Conservation (phyloP, 2,329 filamentous ascomycete species). For the Colletotrichum abscissum region DNA sequence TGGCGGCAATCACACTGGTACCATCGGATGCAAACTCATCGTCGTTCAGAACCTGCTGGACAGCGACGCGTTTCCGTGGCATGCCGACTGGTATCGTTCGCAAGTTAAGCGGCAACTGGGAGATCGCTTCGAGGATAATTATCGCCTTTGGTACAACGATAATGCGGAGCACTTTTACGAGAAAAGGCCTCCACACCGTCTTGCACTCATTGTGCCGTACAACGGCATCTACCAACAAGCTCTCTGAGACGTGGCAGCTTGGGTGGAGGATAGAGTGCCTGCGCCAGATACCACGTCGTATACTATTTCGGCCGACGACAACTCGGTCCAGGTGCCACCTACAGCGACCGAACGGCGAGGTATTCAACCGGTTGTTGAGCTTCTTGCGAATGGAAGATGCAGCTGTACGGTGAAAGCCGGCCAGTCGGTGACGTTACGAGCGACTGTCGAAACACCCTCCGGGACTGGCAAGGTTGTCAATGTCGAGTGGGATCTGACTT, state of each 20-base stretch:
- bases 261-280: constrained; percentile 34
- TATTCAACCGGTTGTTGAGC: constrained; percentile 36
- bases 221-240: constrained; percentile 36
- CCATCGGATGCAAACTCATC: constrained; percentile 38
- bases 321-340: constrained; percentile 30
- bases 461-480: constrained; percentile 33
- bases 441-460: constrained; percentile 3
- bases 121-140: constrained; percentile 30
- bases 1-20: constrained; percentile 16
- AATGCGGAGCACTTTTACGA: constrained; percentile 37
- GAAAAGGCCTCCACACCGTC: not conserved
- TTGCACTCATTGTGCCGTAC: constrained; percentile 27
- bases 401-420: not conserved
- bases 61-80: constrained; percentile 39
- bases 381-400: not conserved
- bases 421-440: constrained; percentile 19
- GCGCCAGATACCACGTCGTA: constrained; percentile 33
- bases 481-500: constrained; percentile 36
- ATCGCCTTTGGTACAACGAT: constrained; percentile 38
- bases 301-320: constrained; percentile 2
- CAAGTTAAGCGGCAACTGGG: constrained; percentile 32
- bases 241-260: constrained; percentile 36
- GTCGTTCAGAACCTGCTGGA: constrained; percentile 38
- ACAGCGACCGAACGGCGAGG: constrained; percentile 32
- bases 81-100: constrained; percentile 40